phyloP scores from a whole-genome alignment of 225 moss, liverwort and hornwort species.

The Marchantia polymorpha region DNA sequence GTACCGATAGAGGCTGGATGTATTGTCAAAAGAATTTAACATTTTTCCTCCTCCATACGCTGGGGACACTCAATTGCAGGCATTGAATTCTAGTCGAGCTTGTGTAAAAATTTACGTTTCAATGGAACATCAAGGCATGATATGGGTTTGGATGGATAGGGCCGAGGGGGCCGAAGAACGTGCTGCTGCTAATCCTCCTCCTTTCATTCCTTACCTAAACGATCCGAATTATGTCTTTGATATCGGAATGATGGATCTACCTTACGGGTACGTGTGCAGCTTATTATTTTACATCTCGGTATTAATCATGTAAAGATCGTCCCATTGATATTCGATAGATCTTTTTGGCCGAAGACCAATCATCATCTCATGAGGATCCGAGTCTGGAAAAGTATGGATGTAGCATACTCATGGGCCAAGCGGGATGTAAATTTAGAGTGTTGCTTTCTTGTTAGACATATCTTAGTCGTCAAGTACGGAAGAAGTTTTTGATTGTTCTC shows the following conservation, averaged over 20 bases:
- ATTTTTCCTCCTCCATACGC: neutral
- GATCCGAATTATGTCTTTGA: slow-evolving; percentile 53
- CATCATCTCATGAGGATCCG: too few species aligned
- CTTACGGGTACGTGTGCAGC: slow-evolving; percentile 46
- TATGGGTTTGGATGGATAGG: slow-evolving; percentile 84
- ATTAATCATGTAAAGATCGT: neutral
- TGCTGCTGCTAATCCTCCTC: slow-evolving; percentile 74
- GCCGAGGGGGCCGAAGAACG: slow-evolving; percentile 56
- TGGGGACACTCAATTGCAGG: slow-evolving; percentile 41
- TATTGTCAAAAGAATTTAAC: too few species aligned
- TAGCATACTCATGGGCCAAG: neutral
- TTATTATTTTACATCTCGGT: neutral
- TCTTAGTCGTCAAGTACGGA: neutral
- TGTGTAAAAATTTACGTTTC: slow-evolving; percentile 75
- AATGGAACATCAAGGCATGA: slow-evolving; percentile 64
- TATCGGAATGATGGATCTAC: slow-evolving; percentile 41
- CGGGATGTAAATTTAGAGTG: neutral
- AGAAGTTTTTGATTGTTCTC: neutral
- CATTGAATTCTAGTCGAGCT: slow-evolving; percentile 46
- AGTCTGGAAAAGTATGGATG: neutral
- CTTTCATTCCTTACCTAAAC: slow-evolving; percentile 42
- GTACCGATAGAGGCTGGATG: too few species aligned
- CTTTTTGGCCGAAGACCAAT: neutral
- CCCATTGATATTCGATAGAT: neutral
- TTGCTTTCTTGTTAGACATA: neutral